Base-by-base conservation (phyloP, 352 stramenopile genomes). In the Ophiocytium majus region DNA sequence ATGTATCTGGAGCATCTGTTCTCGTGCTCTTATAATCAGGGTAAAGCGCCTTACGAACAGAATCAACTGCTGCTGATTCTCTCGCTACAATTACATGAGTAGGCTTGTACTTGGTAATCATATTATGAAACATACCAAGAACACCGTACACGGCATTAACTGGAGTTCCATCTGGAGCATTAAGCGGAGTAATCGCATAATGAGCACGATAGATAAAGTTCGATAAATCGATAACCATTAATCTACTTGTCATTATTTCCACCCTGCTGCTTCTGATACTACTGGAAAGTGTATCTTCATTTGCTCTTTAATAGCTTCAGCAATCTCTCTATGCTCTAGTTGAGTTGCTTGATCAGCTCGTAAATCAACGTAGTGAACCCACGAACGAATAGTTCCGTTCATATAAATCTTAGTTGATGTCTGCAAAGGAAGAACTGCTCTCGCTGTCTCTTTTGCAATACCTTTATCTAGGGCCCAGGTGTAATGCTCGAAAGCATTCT, bases 91-190 rank as follows among this genome's bases (percentile, higher is more conserved):
- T 23, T 23, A 71, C 28, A 28, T 71, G 57, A 23, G 57, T 71
- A 23, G 57, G 57, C 57, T 71, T 23, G 28, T 71, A 71, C 28
- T 71, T 71, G 23, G 23, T 23, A 71, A 71, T 71, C 23, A 71
- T 23, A 71, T 71, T 71, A 28, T 71, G 57, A 28, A 71, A 23
- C 57, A 71, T 71, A 23, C 19, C 23, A 71, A 71, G 57, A 23
- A 71, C 57, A 28, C 57, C 57, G 57, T 71, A 71, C 19, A 71
- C 57, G 28, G 57, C 57, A 71, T 71, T 71, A 28, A 71, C 57
- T 28, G 57, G 57, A 71, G 57, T 71, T 28, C 57, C 57, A 71
- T 71, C 57, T 23, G 57, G 57, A 71, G 57, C 57, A 28, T 71
- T 23, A 28, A 71, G 57, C 23, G 57, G 57, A 23, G 19, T 71